These are phyloP conservation scores for Aspergillus clavatus DNA, from an alignment of 2,329 filamentous ascomycete genomes.

Conservation along the genomic window DNA sequence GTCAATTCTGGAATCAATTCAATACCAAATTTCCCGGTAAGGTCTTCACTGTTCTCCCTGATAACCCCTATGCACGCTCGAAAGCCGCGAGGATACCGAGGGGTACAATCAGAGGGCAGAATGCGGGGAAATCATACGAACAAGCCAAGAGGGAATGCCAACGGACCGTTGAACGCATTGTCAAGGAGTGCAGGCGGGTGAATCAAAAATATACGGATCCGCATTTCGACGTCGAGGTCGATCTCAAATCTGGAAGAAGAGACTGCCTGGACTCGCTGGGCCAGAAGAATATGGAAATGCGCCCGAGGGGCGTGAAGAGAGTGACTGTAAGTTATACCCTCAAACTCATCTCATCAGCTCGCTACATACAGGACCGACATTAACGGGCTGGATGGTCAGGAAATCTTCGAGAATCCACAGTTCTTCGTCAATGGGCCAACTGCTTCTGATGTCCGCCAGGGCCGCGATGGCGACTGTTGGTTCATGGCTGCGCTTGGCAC, in stretches of 20 bases:
- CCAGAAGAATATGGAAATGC: conserved; percentile 35
- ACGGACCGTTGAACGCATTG: conserved; percentile 55
- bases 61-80: conserved; percentile 60
- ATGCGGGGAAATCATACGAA: conserved; percentile 64
- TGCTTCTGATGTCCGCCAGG: conserved; percentile 74
- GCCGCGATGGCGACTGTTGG: conserved; percentile 78
- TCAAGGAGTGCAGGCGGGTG: conserved; percentile 62
- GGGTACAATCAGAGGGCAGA: conserved; percentile 51
- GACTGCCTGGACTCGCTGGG: conserved; percentile 51
- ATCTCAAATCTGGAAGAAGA: conserved; percentile 57
- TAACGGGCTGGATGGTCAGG: conserved; percentile 46
- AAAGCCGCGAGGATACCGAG: conserved; percentile 54
- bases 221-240: conserved; percentile 80
- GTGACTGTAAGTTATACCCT: conserved; percentile 48
- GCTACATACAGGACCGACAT: not conserved
- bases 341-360: not conserved
- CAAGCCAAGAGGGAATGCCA: conserved; percentile 66
- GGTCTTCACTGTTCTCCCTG: conserved; percentile 66
- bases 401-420: conserved; percentile 70
- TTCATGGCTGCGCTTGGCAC: conserved; percentile 75
- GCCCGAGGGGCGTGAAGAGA: conserved; percentile 69
- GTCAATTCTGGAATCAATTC: conserved; percentile 70
- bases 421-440: conserved; percentile 76
- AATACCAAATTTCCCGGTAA: conserved; percentile 67
- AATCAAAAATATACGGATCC: conserved; percentile 84